These are phyloP conservation scores for Leccinum pachyderme DNA, from an alignment of 1,284 basidiomycete species.

Conservation along the genomic window DNA sequence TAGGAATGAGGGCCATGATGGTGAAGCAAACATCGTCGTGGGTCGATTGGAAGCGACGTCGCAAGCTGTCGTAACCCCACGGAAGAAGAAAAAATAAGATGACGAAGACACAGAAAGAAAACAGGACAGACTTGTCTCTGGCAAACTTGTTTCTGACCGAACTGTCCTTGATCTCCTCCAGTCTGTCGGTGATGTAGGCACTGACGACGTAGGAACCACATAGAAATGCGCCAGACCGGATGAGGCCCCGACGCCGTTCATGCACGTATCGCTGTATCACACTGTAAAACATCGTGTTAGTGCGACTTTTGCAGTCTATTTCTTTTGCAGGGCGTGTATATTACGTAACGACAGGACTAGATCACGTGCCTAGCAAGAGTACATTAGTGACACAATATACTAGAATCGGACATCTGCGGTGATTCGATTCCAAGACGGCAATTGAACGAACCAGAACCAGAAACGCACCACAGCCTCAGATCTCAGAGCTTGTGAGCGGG, in stretches of 20 bases:
- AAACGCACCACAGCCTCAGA: too few species aligned
- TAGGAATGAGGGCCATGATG: constrained; percentile 76
- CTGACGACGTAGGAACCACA: constrained; percentile 72
- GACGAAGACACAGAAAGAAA: constrained; percentile 4
- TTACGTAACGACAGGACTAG: neutral
- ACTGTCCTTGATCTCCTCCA: constrained; percentile 71
- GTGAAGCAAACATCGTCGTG: constrained; percentile 84
- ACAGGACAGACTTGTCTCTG: constrained; percentile 65
- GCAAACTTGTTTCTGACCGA: constrained; percentile 65
- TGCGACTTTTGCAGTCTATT: neutral
- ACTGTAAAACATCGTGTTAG: constrained; percentile 35
- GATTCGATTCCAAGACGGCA: too few species aligned
- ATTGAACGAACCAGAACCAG: too few species aligned
- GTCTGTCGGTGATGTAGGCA: constrained; percentile 60
- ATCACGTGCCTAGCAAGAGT: too few species aligned
- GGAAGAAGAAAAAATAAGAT: constrained; percentile 10
- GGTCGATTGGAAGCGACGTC: constrained; percentile 76
- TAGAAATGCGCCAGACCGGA: constrained; percentile 43
- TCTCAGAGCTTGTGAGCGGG: too few species aligned
- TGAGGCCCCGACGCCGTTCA: constrained; percentile 46
- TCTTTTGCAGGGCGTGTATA: neutral
- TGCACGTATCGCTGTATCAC: constrained; percentile 45
- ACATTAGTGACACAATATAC: too few species aligned
- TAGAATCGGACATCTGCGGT: too few species aligned
- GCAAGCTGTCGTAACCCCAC: constrained; percentile 48